Conservation (phyloP, 495 filamentous ascomycete species). For the Talaromyces thailandensis region DNA sequence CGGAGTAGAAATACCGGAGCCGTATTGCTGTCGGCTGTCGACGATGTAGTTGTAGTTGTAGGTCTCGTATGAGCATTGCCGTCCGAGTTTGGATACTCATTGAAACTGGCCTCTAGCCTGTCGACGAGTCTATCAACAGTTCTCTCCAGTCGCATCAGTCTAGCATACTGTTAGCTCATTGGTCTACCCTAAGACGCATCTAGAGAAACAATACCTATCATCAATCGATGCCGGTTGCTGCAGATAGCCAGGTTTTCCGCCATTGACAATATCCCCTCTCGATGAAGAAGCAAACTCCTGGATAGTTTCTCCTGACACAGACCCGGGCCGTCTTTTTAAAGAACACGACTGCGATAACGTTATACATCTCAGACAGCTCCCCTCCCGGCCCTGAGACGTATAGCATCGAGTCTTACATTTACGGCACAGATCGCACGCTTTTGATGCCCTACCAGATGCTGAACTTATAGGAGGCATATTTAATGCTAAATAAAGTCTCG, state of each 20-base stretch:
- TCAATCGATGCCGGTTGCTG: not conserved
- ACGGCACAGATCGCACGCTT: slow-evolving; percentile 32
- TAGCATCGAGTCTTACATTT: slow-evolving; percentile 39
- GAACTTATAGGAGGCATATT: slow-evolving; percentile 28
- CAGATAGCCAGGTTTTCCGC: not conserved
- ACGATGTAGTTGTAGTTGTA: slow-evolving; percentile 1
- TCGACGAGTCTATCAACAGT: slow-evolving; percentile 24
- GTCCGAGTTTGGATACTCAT: slow-evolving; percentile 4
- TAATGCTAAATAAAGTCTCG: not conserved
- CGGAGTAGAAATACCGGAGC: slow-evolving; percentile 27
- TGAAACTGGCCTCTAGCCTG: slow-evolving; percentile 15
- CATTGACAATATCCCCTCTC: not conserved
- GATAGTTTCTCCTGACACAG: not conserved
- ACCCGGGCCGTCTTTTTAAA: not conserved
- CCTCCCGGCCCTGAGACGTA: slow-evolving; percentile 19
- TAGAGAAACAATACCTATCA: slow-evolving; percentile 1
- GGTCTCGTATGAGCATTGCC: not conserved
- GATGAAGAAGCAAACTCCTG: not conserved
- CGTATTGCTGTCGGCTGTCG: slow-evolving; percentile 15
- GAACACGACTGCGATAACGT: slow-evolving; percentile 29
- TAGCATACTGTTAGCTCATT: slow-evolving; percentile 6
- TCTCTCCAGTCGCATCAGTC: slow-evolving; percentile 24
- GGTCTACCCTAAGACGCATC: not conserved
- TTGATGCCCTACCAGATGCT: slow-evolving; percentile 28
- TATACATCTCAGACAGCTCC: slow-evolving; percentile 30